Evolutionary conservation across 768 basidiomycete genomes (phyloP), one percentile per base, ranked within the genome.

Genomic region (Termitomyces sp.): DNA sequence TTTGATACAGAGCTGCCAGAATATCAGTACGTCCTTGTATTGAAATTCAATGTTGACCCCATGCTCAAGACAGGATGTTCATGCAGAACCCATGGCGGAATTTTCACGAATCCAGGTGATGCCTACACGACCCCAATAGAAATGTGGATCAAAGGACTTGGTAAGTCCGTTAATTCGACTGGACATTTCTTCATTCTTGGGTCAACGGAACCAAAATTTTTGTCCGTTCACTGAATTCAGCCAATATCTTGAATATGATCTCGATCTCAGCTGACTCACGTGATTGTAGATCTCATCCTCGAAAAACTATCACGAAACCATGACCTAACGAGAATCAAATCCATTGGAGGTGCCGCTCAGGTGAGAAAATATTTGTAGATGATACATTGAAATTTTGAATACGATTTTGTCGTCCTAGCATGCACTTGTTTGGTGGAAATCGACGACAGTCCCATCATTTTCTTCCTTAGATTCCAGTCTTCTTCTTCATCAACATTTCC

Each of bases 81-180:
- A 31, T 68, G 14, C 51, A 93, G 92, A 69, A 94, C 90, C 1
- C 87, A 89, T 59, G 89, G 89, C 47, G 92, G 92, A 5, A 88
- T 93, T 58, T 92, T 92, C 71, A 92, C 88, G 44, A 90, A 88
- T 0, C 87, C 88, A 4, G 90, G 89, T 31, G 90, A 93, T 70
- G 90, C 89, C 24, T 92, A 88, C 67, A 92, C 89, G 39, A 92
- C 91, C 7, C 91, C 92, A 1, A 81, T 94, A 46, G 91, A 94
- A 65, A 91, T 93, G 88, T 93, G 91, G 91, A 84, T 92, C 55
- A 91, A 90, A 69, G 88, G 80, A 16, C 80, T 94, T 50, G 92
- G 92, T 91, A 69, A 71, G 86, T 74, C 56, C 59, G 44, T 42
- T 34, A 51, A 50, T 61, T 59, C 16, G 48, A 53, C 59, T 56